These are phyloP conservation scores for Lolium perenne DNA, from an alignment of 176 grass and related monocot species.

Conservation along the genomic window DNA sequence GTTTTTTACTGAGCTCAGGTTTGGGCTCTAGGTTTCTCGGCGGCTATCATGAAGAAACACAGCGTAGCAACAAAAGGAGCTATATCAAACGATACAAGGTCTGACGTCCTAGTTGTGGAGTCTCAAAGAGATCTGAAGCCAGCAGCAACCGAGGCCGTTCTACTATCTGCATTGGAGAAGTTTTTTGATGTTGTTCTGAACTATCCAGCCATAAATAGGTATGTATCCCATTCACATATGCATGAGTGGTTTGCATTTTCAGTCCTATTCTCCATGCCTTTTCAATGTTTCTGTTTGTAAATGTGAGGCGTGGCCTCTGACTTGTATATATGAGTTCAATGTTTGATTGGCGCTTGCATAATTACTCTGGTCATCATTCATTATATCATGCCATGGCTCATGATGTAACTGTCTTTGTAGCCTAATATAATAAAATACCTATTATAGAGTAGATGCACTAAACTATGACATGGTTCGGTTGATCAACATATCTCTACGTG, in stretches of 20 bases:
- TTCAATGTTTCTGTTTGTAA: background rate
- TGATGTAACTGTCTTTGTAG: background rate
- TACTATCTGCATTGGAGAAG: slow-evolving; percentile 72
- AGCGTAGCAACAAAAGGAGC: slow-evolving; percentile 70
- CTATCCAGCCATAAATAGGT: slow-evolving; percentile 76
- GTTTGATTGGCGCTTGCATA: background rate
- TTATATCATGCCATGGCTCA: background rate
- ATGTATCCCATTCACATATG: background rate
- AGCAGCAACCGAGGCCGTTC: slow-evolving; percentile 53
- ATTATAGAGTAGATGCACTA: background rate
- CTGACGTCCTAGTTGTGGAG: slow-evolving; percentile 51
- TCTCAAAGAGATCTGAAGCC: slow-evolving; percentile 53
- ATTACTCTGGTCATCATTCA: background rate
- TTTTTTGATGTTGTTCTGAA: slow-evolving; percentile 75
- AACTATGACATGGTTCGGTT: background rate
- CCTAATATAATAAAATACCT: background rate
- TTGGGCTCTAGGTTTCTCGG: slow-evolving; percentile 95
- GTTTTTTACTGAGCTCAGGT: slow-evolving; percentile 52
- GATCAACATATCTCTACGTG: background rate
- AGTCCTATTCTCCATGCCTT: no score
- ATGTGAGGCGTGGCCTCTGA: no score
- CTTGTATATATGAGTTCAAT: no score
- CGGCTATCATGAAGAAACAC: slow-evolving; percentile 87
- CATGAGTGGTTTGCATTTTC: no score
- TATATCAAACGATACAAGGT: slow-evolving; percentile 44